These are phyloP conservation scores for Solanum aculeatissimum DNA, from an alignment of 305 asterid species.

Conservation along the genomic window DNA sequence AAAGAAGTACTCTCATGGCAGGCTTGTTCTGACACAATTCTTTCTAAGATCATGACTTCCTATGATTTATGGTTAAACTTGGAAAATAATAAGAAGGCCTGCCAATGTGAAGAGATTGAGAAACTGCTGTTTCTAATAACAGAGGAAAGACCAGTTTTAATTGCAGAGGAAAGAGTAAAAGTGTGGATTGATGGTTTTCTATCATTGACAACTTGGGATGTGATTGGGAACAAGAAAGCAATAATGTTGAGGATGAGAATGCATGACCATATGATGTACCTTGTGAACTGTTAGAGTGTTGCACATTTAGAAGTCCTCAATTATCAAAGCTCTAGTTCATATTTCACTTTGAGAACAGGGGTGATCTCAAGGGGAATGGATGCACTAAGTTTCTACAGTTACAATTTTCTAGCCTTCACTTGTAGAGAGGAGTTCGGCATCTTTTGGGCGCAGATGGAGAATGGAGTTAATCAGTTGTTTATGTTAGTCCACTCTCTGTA, in stretches of 20 bases:
- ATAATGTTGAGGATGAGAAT: neutral
- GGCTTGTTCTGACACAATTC: too few relatives aligned
- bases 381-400: neutral
- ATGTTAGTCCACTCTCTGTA: neutral
- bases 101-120: neutral
- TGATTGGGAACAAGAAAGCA: neutral
- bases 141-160: neutral
- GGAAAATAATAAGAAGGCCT: neutral
- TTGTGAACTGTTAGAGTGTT: neutral
- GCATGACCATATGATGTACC: neutral
- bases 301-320: neutral
- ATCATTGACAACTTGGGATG: neutral
- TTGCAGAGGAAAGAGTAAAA: neutral
- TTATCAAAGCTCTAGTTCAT: neutral
- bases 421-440: neutral
- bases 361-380: neutral
- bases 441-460: neutral
- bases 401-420: neutral
- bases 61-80: too few relatives aligned
- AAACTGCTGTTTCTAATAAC: neutral
- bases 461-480: neutral
- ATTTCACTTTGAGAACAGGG: neutral
- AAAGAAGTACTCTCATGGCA: too few relatives aligned
- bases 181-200: neutral
- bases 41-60: too few relatives aligned